These are phyloP conservation scores for Candida piceae DNA, from an alignment of 805 yeast species.

Conservation along the genomic window DNA sequence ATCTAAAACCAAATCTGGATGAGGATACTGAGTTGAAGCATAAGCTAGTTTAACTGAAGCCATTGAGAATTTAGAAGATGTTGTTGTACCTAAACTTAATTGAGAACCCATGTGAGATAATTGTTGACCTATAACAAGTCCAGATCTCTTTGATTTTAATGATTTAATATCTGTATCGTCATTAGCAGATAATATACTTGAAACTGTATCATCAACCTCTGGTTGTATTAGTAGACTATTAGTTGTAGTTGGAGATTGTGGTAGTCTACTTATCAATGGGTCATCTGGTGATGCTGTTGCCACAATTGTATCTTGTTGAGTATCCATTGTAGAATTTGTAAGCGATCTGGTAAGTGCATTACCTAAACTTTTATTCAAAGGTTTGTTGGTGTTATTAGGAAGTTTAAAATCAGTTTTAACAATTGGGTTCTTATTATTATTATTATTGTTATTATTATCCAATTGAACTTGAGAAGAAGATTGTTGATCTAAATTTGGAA, in stretches of 20 bases:
- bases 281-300: slow-evolving; percentile 1
- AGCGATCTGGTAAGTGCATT: too few relatives aligned
- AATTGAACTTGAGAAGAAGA: too few relatives aligned
- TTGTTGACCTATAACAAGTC: slow-evolving; percentile 5
- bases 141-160: slow-evolving; percentile 2
- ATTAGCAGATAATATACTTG: neutral
- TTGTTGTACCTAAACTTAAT: slow-evolving; percentile 10
- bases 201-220: neutral
- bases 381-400: neutral
- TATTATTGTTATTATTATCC: neutral
- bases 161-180: slow-evolving; percentile 3
- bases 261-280: neutral
- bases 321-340: neutral
- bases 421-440: neutral
- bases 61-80: slow-evolving; percentile 2
- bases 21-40: slow-evolving; percentile 46
- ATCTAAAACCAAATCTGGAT: slow-evolving; percentile 56
- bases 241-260: too few relatives aligned
- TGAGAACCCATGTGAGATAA: slow-evolving; percentile 12
- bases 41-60: slow-evolving; percentile 22
- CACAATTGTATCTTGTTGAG: neutral
- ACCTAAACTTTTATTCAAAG: too few relatives aligned
- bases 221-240: neutral
- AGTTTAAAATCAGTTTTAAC: too few relatives aligned
- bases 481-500: neutral